phyloP scores from a whole-genome alignment of 352 stramenopile genomes.

The Pythium inflatum region DNA sequence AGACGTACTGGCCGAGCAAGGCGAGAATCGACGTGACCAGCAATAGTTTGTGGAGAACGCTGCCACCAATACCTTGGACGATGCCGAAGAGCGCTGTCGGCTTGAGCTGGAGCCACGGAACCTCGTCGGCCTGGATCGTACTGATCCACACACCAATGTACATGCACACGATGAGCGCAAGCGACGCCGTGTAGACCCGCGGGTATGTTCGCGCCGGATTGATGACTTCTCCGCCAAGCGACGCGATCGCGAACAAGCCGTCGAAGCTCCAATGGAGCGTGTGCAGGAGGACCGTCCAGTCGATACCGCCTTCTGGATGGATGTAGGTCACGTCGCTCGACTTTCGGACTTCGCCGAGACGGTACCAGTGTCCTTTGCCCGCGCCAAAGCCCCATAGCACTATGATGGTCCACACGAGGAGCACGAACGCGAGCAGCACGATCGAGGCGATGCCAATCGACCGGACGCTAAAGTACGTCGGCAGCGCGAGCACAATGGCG shows the following conservation, averaged over 20 bases:
- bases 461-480: constrained; percentile 45
- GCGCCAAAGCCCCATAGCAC: not conserved
- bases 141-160: constrained; percentile 27
- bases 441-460: constrained; percentile 65
- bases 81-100: not conserved
- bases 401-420: constrained; percentile 65
- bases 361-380: not conserved
- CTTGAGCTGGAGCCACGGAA: constrained; percentile 7
- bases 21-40: constrained; percentile 44
- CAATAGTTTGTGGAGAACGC: constrained; percentile 70
- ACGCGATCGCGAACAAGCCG: constrained; percentile 82
- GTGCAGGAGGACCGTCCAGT: constrained; percentile 87
- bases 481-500: constrained; percentile 34
- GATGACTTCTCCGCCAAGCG: constrained; percentile 84
- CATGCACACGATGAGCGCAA: constrained; percentile 59
- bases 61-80: constrained; percentile 43
- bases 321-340: constrained; percentile 44
- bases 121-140: constrained; percentile 13
- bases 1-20: constrained; percentile 78
- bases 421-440: constrained; percentile 73
- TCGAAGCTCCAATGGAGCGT: constrained; percentile 96
- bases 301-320: constrained; percentile 24
- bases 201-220: constrained; percentile 50
- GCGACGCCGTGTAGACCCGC: constrained; percentile 71
- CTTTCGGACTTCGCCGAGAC: not conserved